Evolutionary conservation across 2,329 filamentous ascomycete species (phyloP).

Genomic region (Aspergillus hortae): DNA sequence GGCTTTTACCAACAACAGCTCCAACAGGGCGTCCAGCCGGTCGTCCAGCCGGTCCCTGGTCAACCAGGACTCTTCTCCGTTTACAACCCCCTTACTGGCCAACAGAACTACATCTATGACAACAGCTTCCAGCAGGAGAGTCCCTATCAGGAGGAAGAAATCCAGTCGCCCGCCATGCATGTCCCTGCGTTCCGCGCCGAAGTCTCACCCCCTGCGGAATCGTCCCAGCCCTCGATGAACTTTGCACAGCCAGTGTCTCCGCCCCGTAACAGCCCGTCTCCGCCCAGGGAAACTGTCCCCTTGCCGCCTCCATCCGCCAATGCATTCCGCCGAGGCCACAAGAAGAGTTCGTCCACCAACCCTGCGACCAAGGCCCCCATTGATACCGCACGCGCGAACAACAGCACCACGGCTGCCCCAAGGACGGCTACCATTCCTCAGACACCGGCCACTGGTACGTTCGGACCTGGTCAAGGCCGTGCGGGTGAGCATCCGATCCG

Average conservation of each 20-base stretch:
- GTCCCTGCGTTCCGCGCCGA: slow-evolving; percentile 68
- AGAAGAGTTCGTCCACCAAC: slow-evolving; percentile 76
- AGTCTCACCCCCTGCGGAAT: slow-evolving; percentile 72
- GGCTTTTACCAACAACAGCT: slow-evolving; percentile 64
- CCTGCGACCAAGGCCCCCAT: slow-evolving; percentile 45
- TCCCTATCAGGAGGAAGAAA: slow-evolving; percentile 32
- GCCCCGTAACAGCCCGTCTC: slow-evolving; percentile 62
- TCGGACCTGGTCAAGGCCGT: slow-evolving; percentile 87
- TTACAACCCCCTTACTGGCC: slow-evolving; percentile 81
- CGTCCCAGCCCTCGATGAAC: slow-evolving; percentile 51
- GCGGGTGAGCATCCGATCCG: slow-evolving; percentile 92
- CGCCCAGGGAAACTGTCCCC: slow-evolving; percentile 65
- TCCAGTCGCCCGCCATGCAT: slow-evolving; percentile 51
- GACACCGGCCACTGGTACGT: slow-evolving; percentile 77
- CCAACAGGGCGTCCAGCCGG: slow-evolving; percentile 62
- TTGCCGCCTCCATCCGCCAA: slow-evolving; percentile 85
- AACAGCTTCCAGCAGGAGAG: slow-evolving; percentile 53
- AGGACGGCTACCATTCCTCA: slow-evolving; percentile 77
- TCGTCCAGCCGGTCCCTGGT: slow-evolving; percentile 59
- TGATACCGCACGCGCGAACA: slow-evolving; percentile 50
- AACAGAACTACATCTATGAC: slow-evolving; percentile 77
- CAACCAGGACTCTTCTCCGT: slow-evolving; percentile 77
- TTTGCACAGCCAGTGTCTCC: slow-evolving; percentile 66
- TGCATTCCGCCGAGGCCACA: slow-evolving; percentile 89
- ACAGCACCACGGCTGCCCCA: slow-evolving; percentile 56